phyloP scores from a whole-genome alignment of 2,329 filamentous ascomycete genomes.

The Westerdykella aurantiaca region DNA sequence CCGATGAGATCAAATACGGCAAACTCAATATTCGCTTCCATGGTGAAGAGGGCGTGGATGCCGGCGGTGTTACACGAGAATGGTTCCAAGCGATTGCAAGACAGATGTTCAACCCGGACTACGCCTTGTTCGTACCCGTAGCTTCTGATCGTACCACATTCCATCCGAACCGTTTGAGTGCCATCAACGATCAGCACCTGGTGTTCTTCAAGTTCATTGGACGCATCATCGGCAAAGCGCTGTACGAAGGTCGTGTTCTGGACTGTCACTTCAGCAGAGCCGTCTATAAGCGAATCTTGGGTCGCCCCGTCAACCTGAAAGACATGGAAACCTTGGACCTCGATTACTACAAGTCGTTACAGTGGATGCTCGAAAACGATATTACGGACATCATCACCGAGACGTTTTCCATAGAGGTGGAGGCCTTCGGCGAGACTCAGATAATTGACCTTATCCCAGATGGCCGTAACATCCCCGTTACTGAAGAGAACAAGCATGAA shows the following conservation, averaged over 20 bases:
- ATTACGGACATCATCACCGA: slow-evolving; percentile 97
- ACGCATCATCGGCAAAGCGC: slow-evolving; percentile 93
- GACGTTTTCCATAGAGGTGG: slow-evolving; percentile 89
- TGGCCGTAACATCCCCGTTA: slow-evolving; percentile 87
- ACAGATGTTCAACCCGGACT: slow-evolving; percentile 99
- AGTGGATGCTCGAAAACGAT: slow-evolving; percentile 98
- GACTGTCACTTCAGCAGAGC: slow-evolving; percentile 99
- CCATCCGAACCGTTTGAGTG: slow-evolving; percentile 92
- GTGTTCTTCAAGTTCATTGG: slow-evolving; percentile 99
- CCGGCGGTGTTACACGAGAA: slow-evolving; percentile 92
- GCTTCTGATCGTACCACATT: slow-evolving; percentile 97
- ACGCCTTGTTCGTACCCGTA: slow-evolving; percentile 91
- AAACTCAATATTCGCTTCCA: slow-evolving; percentile 98
- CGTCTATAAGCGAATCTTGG: slow-evolving; percentile 95
- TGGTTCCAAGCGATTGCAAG: slow-evolving; percentile 98
- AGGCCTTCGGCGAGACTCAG: slow-evolving; percentile 85
- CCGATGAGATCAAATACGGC: slow-evolving; percentile 97
- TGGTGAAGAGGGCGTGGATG: slow-evolving; percentile 95
- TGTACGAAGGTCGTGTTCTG: slow-evolving; percentile 91
- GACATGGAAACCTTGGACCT: slow-evolving; percentile 99
- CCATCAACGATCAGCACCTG: slow-evolving; percentile 90
- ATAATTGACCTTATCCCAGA: slow-evolving; percentile 81
- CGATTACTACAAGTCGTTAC: slow-evolving; percentile 96
- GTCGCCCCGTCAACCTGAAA: slow-evolving; percentile 92
- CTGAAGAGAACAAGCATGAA: slow-evolving; percentile 97